phyloP scores from a whole-genome alignment of 2,329 filamentous ascomycete genomes.

The Fusarium kyushuense region DNA sequence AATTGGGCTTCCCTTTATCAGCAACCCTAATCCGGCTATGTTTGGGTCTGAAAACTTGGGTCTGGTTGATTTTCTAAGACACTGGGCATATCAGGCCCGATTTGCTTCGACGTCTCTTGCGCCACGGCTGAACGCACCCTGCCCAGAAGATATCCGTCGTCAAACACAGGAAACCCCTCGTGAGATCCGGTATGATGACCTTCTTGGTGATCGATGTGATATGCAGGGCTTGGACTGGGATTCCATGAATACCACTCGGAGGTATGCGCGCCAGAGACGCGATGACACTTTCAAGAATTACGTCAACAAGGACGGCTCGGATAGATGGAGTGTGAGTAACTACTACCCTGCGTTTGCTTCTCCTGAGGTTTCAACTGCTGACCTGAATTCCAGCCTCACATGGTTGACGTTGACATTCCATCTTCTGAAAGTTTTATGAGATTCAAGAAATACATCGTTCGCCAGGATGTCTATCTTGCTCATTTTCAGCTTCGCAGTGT shows the following conservation, averaged over 20 bases:
- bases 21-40: constrained; percentile 53
- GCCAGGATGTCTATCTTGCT: constrained; percentile 65
- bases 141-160: constrained; percentile 50
- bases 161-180: constrained; percentile 43
- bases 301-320: constrained; percentile 63
- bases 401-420: constrained; percentile 50
- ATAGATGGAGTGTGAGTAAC: constrained; percentile 62
- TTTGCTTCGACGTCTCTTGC: constrained; percentile 34
- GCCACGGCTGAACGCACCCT: constrained; percentile 46
- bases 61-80: constrained; percentile 62
- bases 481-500: constrained; percentile 76
- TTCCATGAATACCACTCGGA: constrained; percentile 63
- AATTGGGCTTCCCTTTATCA: constrained; percentile 43
- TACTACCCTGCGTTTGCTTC: background rate
- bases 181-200: constrained; percentile 57
- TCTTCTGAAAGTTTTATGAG: constrained; percentile 65
- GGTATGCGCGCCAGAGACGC: constrained; percentile 62
- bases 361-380: constrained; percentile 8
- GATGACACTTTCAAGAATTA: constrained; percentile 68
- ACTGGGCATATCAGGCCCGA: constrained; percentile 59
- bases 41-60: constrained; percentile 64
- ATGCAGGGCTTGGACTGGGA: constrained; percentile 71
- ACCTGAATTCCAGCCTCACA: constrained; percentile 28
- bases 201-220: constrained; percentile 68
- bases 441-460: constrained; percentile 69